Evolutionary conservation across 2,329 filamentous ascomycete genomes (phyloP).

Genomic region (Neofusicoccum sp.): DNA sequence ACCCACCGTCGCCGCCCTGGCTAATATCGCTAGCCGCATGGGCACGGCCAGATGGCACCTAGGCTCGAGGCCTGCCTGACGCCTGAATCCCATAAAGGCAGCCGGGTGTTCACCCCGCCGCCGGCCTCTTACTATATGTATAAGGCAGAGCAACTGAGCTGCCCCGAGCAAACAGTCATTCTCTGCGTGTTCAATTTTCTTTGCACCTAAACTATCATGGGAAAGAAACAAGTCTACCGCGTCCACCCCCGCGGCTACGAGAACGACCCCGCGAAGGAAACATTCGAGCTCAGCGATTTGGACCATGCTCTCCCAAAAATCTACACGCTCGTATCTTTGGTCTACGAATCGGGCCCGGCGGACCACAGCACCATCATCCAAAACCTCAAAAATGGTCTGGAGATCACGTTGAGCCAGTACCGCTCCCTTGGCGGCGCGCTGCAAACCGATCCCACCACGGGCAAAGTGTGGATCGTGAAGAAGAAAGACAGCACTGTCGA

Average conservation of each 20-base stretch:
- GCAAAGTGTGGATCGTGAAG: slow-evolving; percentile 23
- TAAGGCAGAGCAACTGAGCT: no score
- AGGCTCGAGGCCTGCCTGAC: not conserved
- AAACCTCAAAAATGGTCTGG: slow-evolving; percentile 23
- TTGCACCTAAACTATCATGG: not conserved
- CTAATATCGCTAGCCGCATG: not conserved
- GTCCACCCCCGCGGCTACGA: not conserved
- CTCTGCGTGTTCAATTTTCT: no score
- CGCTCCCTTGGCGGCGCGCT: slow-evolving; percentile 22
- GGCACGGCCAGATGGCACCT: not conserved
- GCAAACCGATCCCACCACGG: slow-evolving; percentile 20
- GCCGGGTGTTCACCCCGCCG: not conserved
- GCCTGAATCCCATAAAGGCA: not conserved
- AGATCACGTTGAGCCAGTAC: slow-evolving; percentile 22
- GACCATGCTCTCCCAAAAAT: slow-evolving; percentile 6
- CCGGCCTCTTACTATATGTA: no score
- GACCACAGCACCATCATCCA: slow-evolving; percentile 15
- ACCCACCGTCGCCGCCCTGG: not conserved
- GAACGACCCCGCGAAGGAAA: not conserved
- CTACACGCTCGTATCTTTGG: not conserved
- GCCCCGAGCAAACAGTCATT: no score
- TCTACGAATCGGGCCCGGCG: slow-evolving; percentile 25
- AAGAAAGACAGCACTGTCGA: slow-evolving; percentile 19
- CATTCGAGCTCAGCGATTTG: slow-evolving; percentile 6
- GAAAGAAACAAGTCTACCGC: not conserved